Conservation (phyloP, 2,329 filamentous ascomycete genomes). For the Fusarium circinatum region DNA sequence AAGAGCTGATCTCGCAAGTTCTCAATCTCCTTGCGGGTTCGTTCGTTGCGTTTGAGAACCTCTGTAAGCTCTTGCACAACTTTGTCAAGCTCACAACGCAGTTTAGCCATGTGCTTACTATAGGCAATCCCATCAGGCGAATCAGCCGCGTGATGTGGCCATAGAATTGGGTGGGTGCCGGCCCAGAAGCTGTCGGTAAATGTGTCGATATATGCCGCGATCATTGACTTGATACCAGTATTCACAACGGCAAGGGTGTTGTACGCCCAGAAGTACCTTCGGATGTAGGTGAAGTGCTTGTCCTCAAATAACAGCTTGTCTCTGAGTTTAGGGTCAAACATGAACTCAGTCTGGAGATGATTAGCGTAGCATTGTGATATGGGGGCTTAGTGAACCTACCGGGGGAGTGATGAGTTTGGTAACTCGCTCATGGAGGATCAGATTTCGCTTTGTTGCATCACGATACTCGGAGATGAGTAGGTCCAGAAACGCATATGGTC, state of each 20-base stretch:
- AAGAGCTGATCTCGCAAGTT: slow-evolving; percentile 71
- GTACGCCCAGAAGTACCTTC: slow-evolving; percentile 71
- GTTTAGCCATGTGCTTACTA: slow-evolving; percentile 56
- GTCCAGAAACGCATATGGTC: slow-evolving; percentile 69
- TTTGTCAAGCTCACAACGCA: slow-evolving; percentile 61
- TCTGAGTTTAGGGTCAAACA: slow-evolving; percentile 65
- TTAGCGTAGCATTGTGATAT: slow-evolving; percentile 4
- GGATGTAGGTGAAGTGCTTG: slow-evolving; percentile 67
- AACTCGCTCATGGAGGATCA: slow-evolving; percentile 66
- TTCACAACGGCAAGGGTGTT: slow-evolving; percentile 70
- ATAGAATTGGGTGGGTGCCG: slow-evolving; percentile 63
- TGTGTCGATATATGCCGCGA: slow-evolving; percentile 65
- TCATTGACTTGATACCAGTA: slow-evolving; percentile 67
- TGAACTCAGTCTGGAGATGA: slow-evolving; percentile 58
- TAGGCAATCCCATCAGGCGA: slow-evolving; percentile 59
- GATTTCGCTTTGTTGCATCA: slow-evolving; percentile 68
- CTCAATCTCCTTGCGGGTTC: slow-evolving; percentile 64
- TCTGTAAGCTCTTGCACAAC: slow-evolving; percentile 61
- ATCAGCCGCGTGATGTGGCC: slow-evolving; percentile 62
- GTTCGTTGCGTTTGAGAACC: slow-evolving; percentile 62
- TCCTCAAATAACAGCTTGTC: slow-evolving; percentile 71
- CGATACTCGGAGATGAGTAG: slow-evolving; percentile 68
- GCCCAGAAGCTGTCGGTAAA: slow-evolving; percentile 70
- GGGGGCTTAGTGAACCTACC: background rate
- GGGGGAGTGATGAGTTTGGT: slow-evolving; percentile 65